Percentiles rank a stretch among this genome's conserved stretches.
phyloP scores from a whole-genome alignment of 352 stramenopile genomes.

The Phytophthora ramorum region DNA sequence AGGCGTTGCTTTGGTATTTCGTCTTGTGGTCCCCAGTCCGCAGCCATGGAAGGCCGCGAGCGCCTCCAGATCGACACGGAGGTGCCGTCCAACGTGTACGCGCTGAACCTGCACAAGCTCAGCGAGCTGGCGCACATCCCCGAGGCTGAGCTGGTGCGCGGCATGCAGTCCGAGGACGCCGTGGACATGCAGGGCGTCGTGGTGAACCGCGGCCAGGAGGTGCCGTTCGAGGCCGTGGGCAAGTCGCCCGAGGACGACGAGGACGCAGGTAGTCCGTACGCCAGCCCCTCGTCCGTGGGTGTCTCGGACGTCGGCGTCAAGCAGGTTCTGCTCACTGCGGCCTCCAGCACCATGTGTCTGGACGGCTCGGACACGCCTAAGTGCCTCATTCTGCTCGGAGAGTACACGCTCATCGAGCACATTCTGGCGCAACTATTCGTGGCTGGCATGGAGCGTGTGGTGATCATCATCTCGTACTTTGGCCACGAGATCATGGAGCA shows the following conservation, averaged over 20 bases:
- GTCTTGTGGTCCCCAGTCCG: not conserved
- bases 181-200: conserved; percentile 87
- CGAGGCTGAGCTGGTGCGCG: conserved; percentile 68
- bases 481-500: conserved; percentile 84
- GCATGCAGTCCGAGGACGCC: conserved; percentile 77
- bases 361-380: conserved; percentile 83
- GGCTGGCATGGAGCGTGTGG: conserved; percentile 81
- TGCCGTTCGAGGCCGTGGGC: conserved; percentile 81
- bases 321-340: conserved; percentile 82
- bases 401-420: conserved; percentile 85
- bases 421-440: conserved; percentile 85
- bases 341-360: conserved; percentile 81
- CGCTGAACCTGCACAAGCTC: conserved; percentile 72
- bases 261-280: conserved; percentile 2
- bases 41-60: conserved; percentile 45
- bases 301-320: conserved; percentile 42
- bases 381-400: conserved; percentile 74
- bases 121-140: conserved; percentile 69
- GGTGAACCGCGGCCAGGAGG: conserved; percentile 77
- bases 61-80: conserved; percentile 72
- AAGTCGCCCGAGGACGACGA: conserved; percentile 46
- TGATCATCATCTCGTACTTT: conserved; percentile 88
- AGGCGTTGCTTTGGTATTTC: conserved; percentile 7
- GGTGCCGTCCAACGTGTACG: conserved; percentile 82
- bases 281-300: not conserved